phyloP scores from a whole-genome alignment of 1,284 basidiomycete species.

The Xanthoconium separans region DNA sequence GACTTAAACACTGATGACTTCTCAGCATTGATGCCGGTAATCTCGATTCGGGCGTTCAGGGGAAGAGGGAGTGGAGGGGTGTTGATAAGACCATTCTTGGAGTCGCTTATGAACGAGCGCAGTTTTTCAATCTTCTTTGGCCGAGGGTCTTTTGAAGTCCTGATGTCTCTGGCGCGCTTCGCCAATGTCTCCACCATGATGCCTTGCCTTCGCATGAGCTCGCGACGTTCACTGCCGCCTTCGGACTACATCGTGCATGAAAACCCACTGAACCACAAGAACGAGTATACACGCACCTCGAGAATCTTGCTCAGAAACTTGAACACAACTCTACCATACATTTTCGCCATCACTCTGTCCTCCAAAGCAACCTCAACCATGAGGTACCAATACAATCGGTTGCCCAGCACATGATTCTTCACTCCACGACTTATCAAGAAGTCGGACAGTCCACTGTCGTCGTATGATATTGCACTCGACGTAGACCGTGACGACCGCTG shows the following conservation, averaged over 20 bases:
- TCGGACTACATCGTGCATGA: constrained; percentile 48
- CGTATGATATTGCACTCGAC: constrained; percentile 73
- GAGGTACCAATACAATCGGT: constrained; percentile 96
- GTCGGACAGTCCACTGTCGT: constrained; percentile 84
- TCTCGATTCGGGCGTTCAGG: constrained; percentile 79
- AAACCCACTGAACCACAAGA: neutral
- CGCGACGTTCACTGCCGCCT: constrained; percentile 75
- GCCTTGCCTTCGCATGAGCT: constrained; percentile 82
- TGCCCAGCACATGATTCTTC: constrained; percentile 81
- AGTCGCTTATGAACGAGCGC: constrained; percentile 77
- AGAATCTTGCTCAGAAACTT: constrained; percentile 85
- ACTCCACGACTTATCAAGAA: constrained; percentile 89
- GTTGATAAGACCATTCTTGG: constrained; percentile 76
- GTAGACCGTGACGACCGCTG: constrained; percentile 64
- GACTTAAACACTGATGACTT: constrained; percentile 98
- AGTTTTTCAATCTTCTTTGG: constrained; percentile 98
- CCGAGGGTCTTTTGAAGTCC: constrained; percentile 88
- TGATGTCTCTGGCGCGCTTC: constrained; percentile 81
- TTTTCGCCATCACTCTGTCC: constrained; percentile 82
- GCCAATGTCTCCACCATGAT: constrained; percentile 84
- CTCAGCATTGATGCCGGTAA: constrained; percentile 86
- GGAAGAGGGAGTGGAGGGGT: constrained; percentile 85
- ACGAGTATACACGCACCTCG: constrained; percentile 54
- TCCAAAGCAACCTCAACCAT: constrained; percentile 86
- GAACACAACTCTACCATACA: constrained; percentile 89